phyloP scores from a whole-genome alignment of 2,329 filamentous ascomycete species.

The Penicillium sp. region DNA sequence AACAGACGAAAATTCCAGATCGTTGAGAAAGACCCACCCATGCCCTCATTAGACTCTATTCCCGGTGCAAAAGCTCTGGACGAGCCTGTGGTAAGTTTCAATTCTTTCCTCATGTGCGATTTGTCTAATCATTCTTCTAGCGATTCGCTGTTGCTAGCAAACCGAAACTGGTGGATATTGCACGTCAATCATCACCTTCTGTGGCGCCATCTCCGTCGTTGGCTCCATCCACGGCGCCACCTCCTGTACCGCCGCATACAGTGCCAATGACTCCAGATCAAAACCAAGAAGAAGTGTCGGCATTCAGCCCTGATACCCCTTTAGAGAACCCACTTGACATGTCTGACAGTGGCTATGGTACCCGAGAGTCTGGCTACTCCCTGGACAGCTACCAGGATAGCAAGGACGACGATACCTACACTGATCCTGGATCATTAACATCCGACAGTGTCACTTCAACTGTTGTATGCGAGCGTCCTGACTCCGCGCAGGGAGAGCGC shows the following conservation, averaged over 20 bases:
- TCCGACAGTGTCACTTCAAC: slow-evolving; percentile 34
- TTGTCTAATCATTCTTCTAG: slow-evolving; percentile 18
- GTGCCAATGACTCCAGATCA: slow-evolving; percentile 42
- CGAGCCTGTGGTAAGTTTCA: slow-evolving; percentile 33
- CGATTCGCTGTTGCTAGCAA: slow-evolving; percentile 42
- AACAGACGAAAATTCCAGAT: slow-evolving; percentile 44
- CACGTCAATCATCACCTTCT: slow-evolving; percentile 38
- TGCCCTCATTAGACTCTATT: slow-evolving; percentile 26
- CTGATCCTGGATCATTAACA: slow-evolving; percentile 30
- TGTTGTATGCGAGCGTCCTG: slow-evolving; percentile 27
- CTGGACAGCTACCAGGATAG: slow-evolving; percentile 27
- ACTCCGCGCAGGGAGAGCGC: slow-evolving; percentile 21
- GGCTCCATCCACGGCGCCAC: slow-evolving; percentile 23
- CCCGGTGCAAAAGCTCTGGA: slow-evolving; percentile 23
- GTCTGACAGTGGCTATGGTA: slow-evolving; percentile 41
- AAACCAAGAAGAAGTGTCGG: slow-evolving; percentile 41
- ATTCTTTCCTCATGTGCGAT: neutral
- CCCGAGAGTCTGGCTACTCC: slow-evolving; percentile 33
- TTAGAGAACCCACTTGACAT: slow-evolving; percentile 30
- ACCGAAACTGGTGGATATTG: slow-evolving; percentile 44
- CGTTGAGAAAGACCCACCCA: slow-evolving; percentile 39
- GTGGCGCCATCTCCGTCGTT: slow-evolving; percentile 11
- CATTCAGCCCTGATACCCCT: slow-evolving; percentile 44
- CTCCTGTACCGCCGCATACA: slow-evolving; percentile 23
- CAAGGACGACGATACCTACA: slow-evolving; percentile 34